Evolutionary conservation across 129 eudicot genomes (phyloP).

Genomic region (Flaveria robusta): DNA sequence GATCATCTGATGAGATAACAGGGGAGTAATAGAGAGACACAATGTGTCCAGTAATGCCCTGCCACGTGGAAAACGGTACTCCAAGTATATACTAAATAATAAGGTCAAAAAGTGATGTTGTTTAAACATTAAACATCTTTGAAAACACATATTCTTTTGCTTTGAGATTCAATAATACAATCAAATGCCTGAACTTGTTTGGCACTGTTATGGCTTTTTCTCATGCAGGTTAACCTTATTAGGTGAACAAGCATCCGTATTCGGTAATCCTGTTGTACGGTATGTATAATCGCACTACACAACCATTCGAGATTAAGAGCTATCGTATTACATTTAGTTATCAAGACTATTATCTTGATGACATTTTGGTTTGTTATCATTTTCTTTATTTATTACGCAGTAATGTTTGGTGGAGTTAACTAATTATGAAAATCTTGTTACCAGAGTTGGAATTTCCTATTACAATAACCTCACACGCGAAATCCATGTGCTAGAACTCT

Average conservation of each 20-base stretch:
- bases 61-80: slow-evolving; percentile 4
- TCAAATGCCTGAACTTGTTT: neutral
- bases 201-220: neutral
- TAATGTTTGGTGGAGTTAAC: neutral
- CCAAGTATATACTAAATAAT: neutral
- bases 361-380: neutral
- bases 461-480: slow-evolving; percentile 74
- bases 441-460: slow-evolving; percentile 85
- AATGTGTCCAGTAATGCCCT: neutral
- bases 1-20: no score
- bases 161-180: no score
- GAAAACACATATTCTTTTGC: no score
- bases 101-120: no score
- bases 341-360: neutral
- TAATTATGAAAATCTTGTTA: slow-evolving; percentile 16
- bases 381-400: no score
- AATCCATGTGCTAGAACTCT: slow-evolving; percentile 78
- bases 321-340: neutral
- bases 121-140: no score
- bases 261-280: neutral
- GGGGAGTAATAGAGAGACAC: no score
- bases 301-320: neutral
- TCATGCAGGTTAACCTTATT: slow-evolving; percentile 50
- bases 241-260: neutral
- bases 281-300: slow-evolving; percentile 1